Evolutionary conservation across 2,329 filamentous ascomycete genomes (phyloP), one percentile per base, ranked within the genome.

Genomic region (Aspergillus niger): DNA sequence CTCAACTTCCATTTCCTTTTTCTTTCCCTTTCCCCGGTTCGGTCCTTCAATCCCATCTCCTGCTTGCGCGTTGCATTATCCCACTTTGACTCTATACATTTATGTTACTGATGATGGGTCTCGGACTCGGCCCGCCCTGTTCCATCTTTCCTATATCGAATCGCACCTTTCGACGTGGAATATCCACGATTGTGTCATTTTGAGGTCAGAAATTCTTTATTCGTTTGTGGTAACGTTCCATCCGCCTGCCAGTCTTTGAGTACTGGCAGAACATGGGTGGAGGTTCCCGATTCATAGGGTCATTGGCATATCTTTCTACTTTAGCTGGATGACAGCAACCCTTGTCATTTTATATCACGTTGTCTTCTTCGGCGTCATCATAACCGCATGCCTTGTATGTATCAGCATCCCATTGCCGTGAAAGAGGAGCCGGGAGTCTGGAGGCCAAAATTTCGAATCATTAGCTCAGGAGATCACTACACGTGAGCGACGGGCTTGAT

Each of bases 361-460:
- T 48, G 38, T 52, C 20, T 20, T 41, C 55, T 61, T 59, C 63
- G 47, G 20, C 30, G 28, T 30, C 43, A 57, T 56, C 38, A 28
- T 32, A 36, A 24, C 49, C 49, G 5, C 57, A 57, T 30, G 39
- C 54, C 55, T 24, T 60, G 48, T 62, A 60, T 28, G 50, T 53
- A 56, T 59, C 57, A 48, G 22, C 51, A 39, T 55, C 49, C 36
- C 28, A 49, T 63, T 52, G 48, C 47, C 48, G 24, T 55, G 26
- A 44, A 41, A 30, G 26, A 52, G 57, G 63, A 57, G 61, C 58
- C 24, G 57, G 64, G 64, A 58, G 64, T 66, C 52, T 48, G 58
- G 64, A 41, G 55, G 51, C 32, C 56, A 66, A 66, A 61, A 66
- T 48, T 24, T 60, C 47, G 28, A 28, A n/a, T 44, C n/a, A 30